Evolutionary conservation across 2,329 filamentous ascomycete genomes (phyloP), one percentile per base, ranked within the genome.

Genomic region (Fusarium sp.): DNA sequence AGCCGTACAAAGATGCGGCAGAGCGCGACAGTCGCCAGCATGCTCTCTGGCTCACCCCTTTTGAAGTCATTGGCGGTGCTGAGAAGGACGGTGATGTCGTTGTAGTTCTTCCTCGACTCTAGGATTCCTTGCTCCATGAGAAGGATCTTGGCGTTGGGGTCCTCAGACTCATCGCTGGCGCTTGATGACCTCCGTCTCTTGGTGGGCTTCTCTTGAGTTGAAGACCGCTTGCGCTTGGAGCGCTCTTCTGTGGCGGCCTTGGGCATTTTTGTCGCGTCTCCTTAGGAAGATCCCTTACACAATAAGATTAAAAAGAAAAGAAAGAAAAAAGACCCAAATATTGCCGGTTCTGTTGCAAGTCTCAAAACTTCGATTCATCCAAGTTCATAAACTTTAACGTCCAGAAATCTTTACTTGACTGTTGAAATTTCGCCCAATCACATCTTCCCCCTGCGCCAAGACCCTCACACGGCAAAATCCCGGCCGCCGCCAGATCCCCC

Each of bases 31-130:
- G 90, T 88, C 0, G 93, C 91, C 33, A 92, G 81, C 50, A 92
- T 82, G 4, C 87, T 83, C 44, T 90, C 86, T 2, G 83, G 79
- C 3, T 85, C 79, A 27, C 82, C 81, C 34, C 81, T 82, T 74
- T 86, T 69, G 54, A 75, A 77, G 77, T 36, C 88, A 80, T 74
- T 89, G 46, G 80, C 79, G 14, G 73, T 85, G 42, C 85, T 85
- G 49, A 97, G 83, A 36, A 98, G 81, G 10, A 86, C 87, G 7
- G 88, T 86, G 75, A 98, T 95, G 77, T 97, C 93, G 83, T 97
- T 97, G 84, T 96, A 97, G 80, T 97, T 88, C 79, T 93, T 93
- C 76, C 89, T 91, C 54, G 93, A 97, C 79, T 96, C 90, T 67
- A 93, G 81, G 60, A 98, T 93, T 62, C 92, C 90, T 68, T 88